Percentiles rank a stretch among this genome's conserved stretches.
phyloP scores from a whole-genome alignment of 2,329 filamentous ascomycete genomes.

The Zymoseptoria crescenta region DNA sequence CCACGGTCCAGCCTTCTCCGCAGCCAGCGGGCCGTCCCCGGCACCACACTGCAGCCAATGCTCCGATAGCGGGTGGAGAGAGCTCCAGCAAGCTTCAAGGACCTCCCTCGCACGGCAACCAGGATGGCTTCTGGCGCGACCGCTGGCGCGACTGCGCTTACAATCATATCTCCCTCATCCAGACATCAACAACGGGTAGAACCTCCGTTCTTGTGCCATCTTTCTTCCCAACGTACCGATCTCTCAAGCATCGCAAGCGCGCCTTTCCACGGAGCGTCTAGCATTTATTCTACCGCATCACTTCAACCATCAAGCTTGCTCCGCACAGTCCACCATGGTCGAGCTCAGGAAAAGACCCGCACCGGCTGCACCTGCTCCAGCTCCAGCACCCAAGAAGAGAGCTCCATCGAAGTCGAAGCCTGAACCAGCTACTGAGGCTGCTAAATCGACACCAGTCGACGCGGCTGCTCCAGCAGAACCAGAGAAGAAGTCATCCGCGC shows the following conservation, averaged over 20 bases:
- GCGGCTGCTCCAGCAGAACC: constrained; percentile 4
- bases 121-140: too few species aligned
- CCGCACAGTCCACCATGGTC: constrained; percentile 35
- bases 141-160: not conserved
- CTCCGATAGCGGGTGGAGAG: not conserved
- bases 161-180: not conserved
- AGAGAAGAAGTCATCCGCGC: not conserved
- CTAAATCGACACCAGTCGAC: constrained; percentile 20
- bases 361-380: constrained; percentile 41
- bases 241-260: not conserved
- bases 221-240: not conserved
- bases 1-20: not conserved
- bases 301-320: constrained; percentile 1
- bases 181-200: not conserved
- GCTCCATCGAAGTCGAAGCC: constrained; percentile 31
- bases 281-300: not conserved
- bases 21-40: not conserved
- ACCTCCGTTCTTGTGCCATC: not conserved
- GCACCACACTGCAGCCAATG: not conserved
- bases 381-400: constrained; percentile 38
- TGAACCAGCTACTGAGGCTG: constrained; percentile 24
- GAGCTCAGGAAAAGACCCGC: constrained; percentile 58
- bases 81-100: not conserved
- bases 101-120: too few species aligned
- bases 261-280: not conserved